Evolutionary conservation across 1,139 yeast genomes (phyloP).

Genomic region (Taphrina flavorubra): DNA sequence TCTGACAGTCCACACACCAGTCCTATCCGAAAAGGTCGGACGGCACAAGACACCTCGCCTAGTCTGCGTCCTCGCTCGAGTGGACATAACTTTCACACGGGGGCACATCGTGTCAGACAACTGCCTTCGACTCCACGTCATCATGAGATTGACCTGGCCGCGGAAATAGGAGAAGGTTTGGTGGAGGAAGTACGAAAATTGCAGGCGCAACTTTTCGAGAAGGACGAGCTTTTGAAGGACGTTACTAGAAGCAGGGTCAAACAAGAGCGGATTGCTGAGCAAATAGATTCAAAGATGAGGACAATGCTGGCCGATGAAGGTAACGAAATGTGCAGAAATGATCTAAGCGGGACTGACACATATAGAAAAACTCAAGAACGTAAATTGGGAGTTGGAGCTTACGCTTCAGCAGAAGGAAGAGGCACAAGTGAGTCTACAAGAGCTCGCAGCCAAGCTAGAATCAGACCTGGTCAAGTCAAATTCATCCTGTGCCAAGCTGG

Average conservation of each 20-base stretch:
- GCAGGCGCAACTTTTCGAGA: slow-evolving; percentile 57
- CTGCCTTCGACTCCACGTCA: slow-evolving; percentile 31
- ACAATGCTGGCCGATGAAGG: slow-evolving; percentile 54
- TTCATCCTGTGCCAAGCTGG: slow-evolving; percentile 6
- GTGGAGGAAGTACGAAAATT: slow-evolving; percentile 78
- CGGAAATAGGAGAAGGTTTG: slow-evolving; percentile 80
- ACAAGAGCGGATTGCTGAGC: slow-evolving; percentile 53
- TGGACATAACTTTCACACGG: not conserved
- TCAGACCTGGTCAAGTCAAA: slow-evolving; percentile 6
- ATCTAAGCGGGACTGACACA: slow-evolving; percentile 14
- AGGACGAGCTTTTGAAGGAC: slow-evolving; percentile 58
- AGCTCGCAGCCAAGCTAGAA: slow-evolving; percentile 1
- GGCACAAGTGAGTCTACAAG: slow-evolving; percentile 47
- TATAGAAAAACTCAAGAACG: slow-evolving; percentile 62
- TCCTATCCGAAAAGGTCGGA: not conserved
- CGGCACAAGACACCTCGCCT: slow-evolving; percentile 12
- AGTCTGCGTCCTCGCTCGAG: slow-evolving; percentile 9
- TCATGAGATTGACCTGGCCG: slow-evolving; percentile 76
- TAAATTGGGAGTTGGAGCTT: slow-evolving; percentile 79
- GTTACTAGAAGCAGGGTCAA: slow-evolving; percentile 57
- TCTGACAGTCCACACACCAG: slow-evolving; percentile 3
- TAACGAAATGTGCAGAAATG: slow-evolving; percentile 33
- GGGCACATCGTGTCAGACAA: not conserved
- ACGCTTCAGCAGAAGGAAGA: slow-evolving; percentile 59
- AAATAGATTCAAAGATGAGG: slow-evolving; percentile 52